These are phyloP conservation scores for Dendrostoma leiphaemia DNA, from an alignment of 2,329 filamentous ascomycete genomes.

Conservation along the genomic window DNA sequence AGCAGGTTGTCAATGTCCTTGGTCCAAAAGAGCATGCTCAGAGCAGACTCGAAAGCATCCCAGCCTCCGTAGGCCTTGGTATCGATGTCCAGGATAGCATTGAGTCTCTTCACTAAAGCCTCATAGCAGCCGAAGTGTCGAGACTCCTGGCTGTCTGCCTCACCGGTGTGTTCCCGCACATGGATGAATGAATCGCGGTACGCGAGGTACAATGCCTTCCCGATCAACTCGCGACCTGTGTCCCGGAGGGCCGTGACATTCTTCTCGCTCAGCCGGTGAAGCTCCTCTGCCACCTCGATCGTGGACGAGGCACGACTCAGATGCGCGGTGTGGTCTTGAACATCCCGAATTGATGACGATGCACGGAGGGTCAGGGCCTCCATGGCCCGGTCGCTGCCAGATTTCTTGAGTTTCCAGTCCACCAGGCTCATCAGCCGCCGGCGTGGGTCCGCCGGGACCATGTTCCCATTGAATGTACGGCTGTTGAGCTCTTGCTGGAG, in stretches of 20 bases:
- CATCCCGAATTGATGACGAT: slow-evolving; percentile 9
- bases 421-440: slow-evolving; percentile 16
- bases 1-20: not conserved
- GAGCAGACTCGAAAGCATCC: slow-evolving; percentile 15
- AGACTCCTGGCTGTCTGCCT: not conserved
- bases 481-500: slow-evolving; percentile 15
- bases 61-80: slow-evolving; percentile 8
- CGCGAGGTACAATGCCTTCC: slow-evolving; percentile 8
- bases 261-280: not conserved
- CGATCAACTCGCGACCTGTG: slow-evolving; percentile 13
- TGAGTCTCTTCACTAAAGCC: not conserved
- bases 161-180: not conserved
- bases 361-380: slow-evolving; percentile 15
- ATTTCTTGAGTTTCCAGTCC: slow-evolving; percentile 9
- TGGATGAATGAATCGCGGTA: slow-evolving; percentile 9
- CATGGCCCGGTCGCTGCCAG: slow-evolving; percentile 12
- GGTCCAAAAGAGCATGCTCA: slow-evolving; percentile 15
- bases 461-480: slow-evolving; percentile 15
- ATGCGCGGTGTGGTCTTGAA: slow-evolving; percentile 2
- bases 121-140: slow-evolving; percentile 12
- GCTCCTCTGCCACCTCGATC: not conserved
- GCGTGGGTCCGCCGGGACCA: slow-evolving; percentile 11
- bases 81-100: not conserved
- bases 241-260: slow-evolving; percentile 9
- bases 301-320: not conserved